A percentile compares a stretch with the other conserved stretches of the same genome.
Conservation (phyloP, 1,139 yeast species). For the Arxiozyma heterogenica region DNA sequence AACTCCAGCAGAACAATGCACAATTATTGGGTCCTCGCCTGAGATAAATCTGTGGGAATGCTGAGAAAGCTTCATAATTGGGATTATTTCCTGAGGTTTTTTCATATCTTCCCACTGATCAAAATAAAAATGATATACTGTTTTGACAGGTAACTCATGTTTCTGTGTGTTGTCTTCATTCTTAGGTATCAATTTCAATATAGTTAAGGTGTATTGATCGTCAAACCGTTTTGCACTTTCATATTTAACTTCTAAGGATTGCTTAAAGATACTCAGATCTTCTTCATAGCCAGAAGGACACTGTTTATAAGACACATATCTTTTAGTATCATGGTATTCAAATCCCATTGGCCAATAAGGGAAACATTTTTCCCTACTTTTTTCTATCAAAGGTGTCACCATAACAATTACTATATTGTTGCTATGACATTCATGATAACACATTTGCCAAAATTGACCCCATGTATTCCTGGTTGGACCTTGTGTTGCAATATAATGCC, state of each 20-base stretch:
- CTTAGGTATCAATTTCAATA: constrained; percentile 15
- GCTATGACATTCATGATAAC: constrained; percentile 40
- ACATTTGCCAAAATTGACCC: constrained; percentile 83
- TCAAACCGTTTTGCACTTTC: constrained; percentile 13
- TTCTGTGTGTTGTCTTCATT: constrained; percentile 2
- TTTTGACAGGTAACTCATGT: constrained; percentile 20
- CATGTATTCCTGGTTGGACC: constrained; percentile 63
- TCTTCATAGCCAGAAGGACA: constrained; percentile 12
- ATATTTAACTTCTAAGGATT: constrained; percentile 16
- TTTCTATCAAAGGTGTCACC: constrained; percentile 76
- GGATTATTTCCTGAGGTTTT: constrained; percentile 33
- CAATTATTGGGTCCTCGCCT: constrained; percentile 34
- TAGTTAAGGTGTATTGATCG: constrained; percentile 22
- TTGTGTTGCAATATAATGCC: constrained; percentile 49
- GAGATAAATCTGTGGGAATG: constrained; percentile 27
- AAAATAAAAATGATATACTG: constrained; percentile 36
- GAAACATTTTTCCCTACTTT: constrained; percentile 53
- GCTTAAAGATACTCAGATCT: constrained; percentile 19
- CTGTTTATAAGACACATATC: constrained; percentile 14
- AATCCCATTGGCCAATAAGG: constrained; percentile 55
- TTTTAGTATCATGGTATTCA: constrained; percentile 6
- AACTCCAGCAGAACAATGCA: constrained; percentile 76
- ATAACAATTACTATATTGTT: constrained; percentile 57
- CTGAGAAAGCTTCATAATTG: constrained; percentile 24
- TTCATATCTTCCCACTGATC: constrained; percentile 41